phyloP scores from a whole-genome alignment of 2,329 filamentous ascomycete genomes.

The Xylariomycetidae sp. region DNA sequence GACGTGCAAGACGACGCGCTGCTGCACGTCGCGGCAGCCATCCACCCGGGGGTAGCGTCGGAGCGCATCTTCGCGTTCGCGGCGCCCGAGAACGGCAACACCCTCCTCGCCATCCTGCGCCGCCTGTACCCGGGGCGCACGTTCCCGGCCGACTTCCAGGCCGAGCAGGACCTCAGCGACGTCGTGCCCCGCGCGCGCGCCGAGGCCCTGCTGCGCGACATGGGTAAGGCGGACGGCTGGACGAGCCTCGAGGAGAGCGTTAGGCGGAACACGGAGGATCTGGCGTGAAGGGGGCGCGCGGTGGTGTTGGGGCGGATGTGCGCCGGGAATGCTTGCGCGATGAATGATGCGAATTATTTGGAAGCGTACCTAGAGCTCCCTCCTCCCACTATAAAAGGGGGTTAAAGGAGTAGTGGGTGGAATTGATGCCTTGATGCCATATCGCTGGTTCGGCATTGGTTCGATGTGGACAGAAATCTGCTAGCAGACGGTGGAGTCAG shows the following conservation, averaged over 20 bases:
- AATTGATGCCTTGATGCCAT: too few relatives aligned
- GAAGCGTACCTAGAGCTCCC: too few relatives aligned
- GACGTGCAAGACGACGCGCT: constrained; percentile 43
- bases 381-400: too few relatives aligned
- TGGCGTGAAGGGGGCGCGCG: too few relatives aligned
- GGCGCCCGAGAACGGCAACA: constrained; percentile 38
- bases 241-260: constrained; percentile 14
- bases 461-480: too few relatives aligned
- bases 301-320: too few relatives aligned
- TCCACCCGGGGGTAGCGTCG: constrained; percentile 36
- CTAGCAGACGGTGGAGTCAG: too few relatives aligned
- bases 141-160: constrained; percentile 10
- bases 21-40: constrained; percentile 45
- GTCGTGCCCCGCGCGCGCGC: constrained; percentile 14
- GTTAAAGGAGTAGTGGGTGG: too few relatives aligned
- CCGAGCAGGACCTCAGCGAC: constrained; percentile 8
- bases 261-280: constrained; percentile 7
- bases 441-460: too few relatives aligned
- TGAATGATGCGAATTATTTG: constrained; percentile 7
- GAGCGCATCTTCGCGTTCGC: constrained; percentile 51
- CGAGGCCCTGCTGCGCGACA: constrained; percentile 12
- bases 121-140: constrained; percentile 11
- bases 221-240: constrained; percentile 15
- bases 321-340: constrained; percentile 3
- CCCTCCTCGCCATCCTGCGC: constrained; percentile 27